Conservation (phyloP, 495 filamentous ascomycete genomes). For the Penicillium coprophilum region DNA sequence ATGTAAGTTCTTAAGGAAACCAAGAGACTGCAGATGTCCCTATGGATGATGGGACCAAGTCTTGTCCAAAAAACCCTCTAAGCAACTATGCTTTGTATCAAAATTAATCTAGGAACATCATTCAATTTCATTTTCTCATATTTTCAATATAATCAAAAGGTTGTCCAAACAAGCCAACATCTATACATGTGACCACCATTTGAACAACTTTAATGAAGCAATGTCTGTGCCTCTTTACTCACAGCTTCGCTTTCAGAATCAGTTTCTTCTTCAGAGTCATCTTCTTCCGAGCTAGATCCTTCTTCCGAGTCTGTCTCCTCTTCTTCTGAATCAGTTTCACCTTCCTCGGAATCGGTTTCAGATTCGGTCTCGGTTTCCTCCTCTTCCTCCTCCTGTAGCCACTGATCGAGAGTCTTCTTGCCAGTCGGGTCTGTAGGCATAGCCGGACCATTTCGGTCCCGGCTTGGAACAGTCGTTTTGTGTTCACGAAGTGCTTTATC, state of each 20-base stretch:
- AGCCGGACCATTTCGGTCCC: constrained; percentile 17
- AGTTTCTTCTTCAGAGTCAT: constrained; percentile 43
- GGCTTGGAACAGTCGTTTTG: constrained; percentile 27
- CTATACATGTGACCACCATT: constrained; percentile 3
- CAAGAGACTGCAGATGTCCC: not conserved
- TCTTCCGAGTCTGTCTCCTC: constrained; percentile 42
- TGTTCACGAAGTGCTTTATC: constrained; percentile 55
- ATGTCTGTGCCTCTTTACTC: constrained; percentile 26
- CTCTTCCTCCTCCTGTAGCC: constrained; percentile 61
- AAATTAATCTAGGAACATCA: not conserved
- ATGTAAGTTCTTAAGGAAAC: not conserved
- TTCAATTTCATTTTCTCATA: not conserved
- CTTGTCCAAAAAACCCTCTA: not conserved
- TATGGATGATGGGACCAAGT: not conserved
- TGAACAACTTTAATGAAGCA: constrained; percentile 14
- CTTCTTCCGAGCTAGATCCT: constrained; percentile 47
- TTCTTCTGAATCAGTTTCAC: constrained; percentile 51
- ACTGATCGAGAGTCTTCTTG: constrained; percentile 81
- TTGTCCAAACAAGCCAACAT: not conserved
- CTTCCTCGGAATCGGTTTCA: constrained; percentile 48
- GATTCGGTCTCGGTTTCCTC: constrained; percentile 42
- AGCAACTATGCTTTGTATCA: not conserved
- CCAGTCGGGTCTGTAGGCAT: constrained; percentile 29
- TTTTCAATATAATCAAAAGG: not conserved
- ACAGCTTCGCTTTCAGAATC: constrained; percentile 36